Evolutionary conservation across 345 rosid species (phyloP).

Genomic region (Cardamine resedifolia): DNA sequence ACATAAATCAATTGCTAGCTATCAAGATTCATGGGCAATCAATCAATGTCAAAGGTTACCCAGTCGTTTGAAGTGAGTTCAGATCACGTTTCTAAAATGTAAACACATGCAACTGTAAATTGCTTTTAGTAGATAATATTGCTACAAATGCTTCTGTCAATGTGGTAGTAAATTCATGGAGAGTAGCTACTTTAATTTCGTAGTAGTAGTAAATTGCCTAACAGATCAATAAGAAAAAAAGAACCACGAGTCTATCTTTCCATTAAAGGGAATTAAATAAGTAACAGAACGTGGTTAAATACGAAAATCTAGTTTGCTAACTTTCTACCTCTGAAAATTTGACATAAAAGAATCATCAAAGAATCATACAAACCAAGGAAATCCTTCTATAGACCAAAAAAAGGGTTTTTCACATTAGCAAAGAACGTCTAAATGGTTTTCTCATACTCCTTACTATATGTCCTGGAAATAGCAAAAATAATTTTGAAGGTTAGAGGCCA

Average conservation of each 20-base stretch:
- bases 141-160: background rate
- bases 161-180: background rate
- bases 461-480: conserved; percentile 6
- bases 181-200: background rate
- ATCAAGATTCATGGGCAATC: background rate
- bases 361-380: background rate
- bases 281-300: background rate
- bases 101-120: background rate
- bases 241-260: background rate
- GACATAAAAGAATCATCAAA: background rate
- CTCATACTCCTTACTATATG: background rate
- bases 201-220: background rate
- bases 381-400: background rate
- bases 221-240: conserved; percentile 3
- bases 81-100: background rate
- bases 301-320: background rate
- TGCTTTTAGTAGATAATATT: background rate
- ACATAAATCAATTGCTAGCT: background rate
- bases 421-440: background rate
- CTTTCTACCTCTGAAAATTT: conserved; percentile 7
- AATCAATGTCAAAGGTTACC: background rate
- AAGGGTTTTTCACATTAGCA: background rate
- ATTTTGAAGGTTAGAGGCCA: conserved; percentile 19
- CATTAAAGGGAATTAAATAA: background rate
- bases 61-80: background rate